These are phyloP conservation scores for Geum urbanum DNA, from an alignment of 306 rosid genomes.

Conservation along the genomic window DNA sequence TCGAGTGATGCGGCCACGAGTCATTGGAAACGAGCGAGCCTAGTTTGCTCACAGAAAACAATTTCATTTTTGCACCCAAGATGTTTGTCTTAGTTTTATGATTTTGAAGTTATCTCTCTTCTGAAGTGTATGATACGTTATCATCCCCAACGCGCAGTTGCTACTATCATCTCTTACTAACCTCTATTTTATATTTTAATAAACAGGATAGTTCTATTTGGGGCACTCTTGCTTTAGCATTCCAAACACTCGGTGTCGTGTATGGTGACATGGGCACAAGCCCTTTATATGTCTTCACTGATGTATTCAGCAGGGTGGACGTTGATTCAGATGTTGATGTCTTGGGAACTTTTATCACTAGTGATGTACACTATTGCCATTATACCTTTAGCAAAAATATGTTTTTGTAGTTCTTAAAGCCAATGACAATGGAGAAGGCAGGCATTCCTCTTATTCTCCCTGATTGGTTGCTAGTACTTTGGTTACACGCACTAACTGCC, in stretches of 20 bases:
- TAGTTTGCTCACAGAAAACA: not conserved
- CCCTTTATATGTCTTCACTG: constrained; percentile 87
- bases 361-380: constrained; percentile 90
- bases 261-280: constrained; percentile 98
- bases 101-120: not conserved
- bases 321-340: constrained; percentile 66
- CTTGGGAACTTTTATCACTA: constrained; percentile 89
- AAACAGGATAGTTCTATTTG: constrained; percentile 62
- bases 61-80: not conserved
- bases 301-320: constrained; percentile 82
- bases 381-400: constrained; percentile 83
- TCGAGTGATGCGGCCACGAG: not conserved
- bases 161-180: constrained; percentile 15
- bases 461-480: constrained; percentile 16
- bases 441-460: constrained; percentile 13
- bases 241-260: constrained; percentile 96
- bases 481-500: not conserved
- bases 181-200: constrained; percentile 13
- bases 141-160: not conserved
- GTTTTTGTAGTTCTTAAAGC: constrained; percentile 94
- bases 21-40: not conserved
- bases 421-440: constrained; percentile 97
- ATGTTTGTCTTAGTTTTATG: constrained; percentile 10
- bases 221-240: constrained; percentile 66
- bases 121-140: not conserved